Base-by-base conservation (phyloP, 768 basidiomycete genomes). In the Leucocoprinus sp. region DNA sequence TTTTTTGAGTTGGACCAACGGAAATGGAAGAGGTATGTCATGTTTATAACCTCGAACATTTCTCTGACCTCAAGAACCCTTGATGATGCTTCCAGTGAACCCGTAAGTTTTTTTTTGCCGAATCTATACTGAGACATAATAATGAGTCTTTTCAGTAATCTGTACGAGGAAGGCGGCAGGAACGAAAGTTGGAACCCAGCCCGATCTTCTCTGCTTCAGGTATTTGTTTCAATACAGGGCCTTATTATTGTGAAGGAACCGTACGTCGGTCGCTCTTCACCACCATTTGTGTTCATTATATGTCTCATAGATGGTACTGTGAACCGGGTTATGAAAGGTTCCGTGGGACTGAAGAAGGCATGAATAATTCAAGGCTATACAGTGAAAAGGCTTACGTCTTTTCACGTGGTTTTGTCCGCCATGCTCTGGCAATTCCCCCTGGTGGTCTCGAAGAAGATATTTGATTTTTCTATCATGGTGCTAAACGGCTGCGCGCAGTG, bases 241-340 rank as follows among this genome's bases (percentile, higher is more conserved):
- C 71, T 95, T 6, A 93, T 97, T 4, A 72, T 97, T 5, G 91
- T 95, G 9, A 88, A 87, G 61, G 85, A 93, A 57, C 93, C 93
- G 76, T 95, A 65, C 59, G 89, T 75, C 27, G 33, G n/a, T 17
- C 29, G 18, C 8, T 34, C 15, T 12, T 22, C 15, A 7, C 9
- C 12, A 15, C 22, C 9, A 47, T 5, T 15, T 44, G n/a, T 46
- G 14, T 31, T 31, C 31, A 31, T 8, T 31, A 7, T 31, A 4
- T 12, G 27, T 31, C 37, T 28, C 38, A 18, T 52, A 89, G 85
- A 47, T 90, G 83, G 84, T 93, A 82, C 57, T 91, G 87, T 54
- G 92, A 97, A 58, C 93, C 93, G 19, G 90, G 90, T 0, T 96
- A 85, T 56, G 93, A 95, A 57, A 96, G 93, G 57, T 67, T 95